Evolutionary conservation across 805 yeast genomes (phyloP).

Genomic region (Spathaspora passalidarum): DNA sequence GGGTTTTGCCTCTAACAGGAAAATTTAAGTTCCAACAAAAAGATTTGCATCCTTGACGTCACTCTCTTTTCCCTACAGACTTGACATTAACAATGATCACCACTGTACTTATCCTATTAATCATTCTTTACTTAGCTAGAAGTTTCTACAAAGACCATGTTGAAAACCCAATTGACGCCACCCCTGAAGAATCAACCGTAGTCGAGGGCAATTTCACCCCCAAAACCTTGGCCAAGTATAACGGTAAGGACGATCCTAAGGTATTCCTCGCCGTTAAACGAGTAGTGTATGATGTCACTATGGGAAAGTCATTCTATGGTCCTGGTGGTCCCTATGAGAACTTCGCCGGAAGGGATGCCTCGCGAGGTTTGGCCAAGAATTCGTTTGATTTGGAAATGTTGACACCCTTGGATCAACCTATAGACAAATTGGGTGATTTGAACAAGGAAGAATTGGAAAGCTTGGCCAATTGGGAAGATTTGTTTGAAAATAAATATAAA

Average conservation of each 20-base stretch:
- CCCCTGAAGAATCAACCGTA: conserved; percentile 20
- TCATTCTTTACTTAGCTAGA: conserved; percentile 29
- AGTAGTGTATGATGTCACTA: conserved; percentile 77
- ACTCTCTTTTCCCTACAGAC: neutral
- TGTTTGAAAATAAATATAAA: conserved; percentile 78
- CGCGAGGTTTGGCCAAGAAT: conserved; percentile 85
- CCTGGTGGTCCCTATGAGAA: conserved; percentile 94
- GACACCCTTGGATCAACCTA: conserved; percentile 69
- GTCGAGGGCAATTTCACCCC: conserved; percentile 69
- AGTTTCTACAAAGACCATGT: conserved; percentile 24
- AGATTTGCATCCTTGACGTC: neutral
- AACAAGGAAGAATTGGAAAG: conserved; percentile 58
- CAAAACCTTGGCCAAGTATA: conserved; percentile 62
- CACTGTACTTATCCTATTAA: conserved; percentile 28
- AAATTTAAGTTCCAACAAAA: too few relatives aligned
- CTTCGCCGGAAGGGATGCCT: conserved; percentile 95
- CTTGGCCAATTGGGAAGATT: conserved; percentile 80
- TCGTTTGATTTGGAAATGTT: conserved; percentile 72
- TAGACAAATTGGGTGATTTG: conserved; percentile 69
- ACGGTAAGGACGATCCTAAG: conserved; percentile 76
- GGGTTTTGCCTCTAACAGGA: too few relatives aligned
- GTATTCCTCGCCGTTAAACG: conserved; percentile 88
- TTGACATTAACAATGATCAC: conserved; percentile 16
- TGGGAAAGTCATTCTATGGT: conserved; percentile 84
- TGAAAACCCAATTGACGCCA: conserved; percentile 24